Conservation (phyloP, 225 moss, liverwort and hornwort genomes). For the Bryoerythrophyllum caledonicum region DNA sequence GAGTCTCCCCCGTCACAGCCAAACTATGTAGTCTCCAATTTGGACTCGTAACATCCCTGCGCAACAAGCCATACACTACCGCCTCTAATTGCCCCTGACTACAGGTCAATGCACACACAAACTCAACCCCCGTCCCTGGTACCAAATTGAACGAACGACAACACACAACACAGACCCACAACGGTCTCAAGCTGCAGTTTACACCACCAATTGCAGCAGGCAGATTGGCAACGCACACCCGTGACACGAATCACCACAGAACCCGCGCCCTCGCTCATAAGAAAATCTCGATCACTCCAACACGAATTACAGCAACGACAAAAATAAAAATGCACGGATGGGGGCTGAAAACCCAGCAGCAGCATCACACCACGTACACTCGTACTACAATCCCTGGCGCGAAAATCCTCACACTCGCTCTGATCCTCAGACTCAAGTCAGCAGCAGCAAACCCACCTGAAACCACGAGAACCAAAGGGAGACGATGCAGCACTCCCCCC, state of each 20-base stretch:
- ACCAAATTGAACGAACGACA: conserved; percentile 19
- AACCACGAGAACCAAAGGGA: conserved; percentile 16
- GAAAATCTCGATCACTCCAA: too few relatives aligned
- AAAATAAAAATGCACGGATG: background rate
- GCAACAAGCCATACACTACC: conserved; percentile 19
- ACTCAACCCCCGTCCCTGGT: background rate
- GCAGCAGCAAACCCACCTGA: conserved; percentile 27
- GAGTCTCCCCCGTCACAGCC: conserved; percentile 1
- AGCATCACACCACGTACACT: conserved; percentile 7
- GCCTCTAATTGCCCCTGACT: background rate
- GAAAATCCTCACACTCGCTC: background rate
- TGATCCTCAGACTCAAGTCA: conserved; percentile 5
- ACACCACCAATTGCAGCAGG: conserved; percentile 14
- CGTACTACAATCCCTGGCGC: background rate
- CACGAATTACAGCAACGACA: background rate
- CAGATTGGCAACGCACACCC: background rate
- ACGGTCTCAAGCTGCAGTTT: conserved; percentile 21
- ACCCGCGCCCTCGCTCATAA: too few relatives aligned
- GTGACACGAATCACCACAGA: background rate
- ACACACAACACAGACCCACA: conserved; percentile 3
- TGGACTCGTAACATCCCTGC: conserved; percentile 11
- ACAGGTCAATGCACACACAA: conserved; percentile 3
- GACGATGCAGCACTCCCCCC: background rate
- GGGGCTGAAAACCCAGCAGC: background rate
- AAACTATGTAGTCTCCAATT: conserved; percentile 18